Evolutionary conservation across 345 rosid genomes (phyloP).

Genomic region (Lenwebbia sp.): DNA sequence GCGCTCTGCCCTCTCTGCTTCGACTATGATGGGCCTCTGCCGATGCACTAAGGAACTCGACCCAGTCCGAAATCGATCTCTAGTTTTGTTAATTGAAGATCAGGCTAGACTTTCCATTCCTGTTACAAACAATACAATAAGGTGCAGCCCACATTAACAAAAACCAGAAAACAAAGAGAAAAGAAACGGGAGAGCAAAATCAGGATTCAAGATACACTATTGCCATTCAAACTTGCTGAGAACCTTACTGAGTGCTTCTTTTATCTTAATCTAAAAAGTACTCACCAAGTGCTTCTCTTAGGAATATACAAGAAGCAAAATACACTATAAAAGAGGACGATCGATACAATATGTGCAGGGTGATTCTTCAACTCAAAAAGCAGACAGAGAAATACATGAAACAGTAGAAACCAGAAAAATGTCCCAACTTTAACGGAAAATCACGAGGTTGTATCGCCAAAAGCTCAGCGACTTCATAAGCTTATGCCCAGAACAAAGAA

Average conservation of each 20-base stretch:
- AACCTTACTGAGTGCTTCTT: neutral
- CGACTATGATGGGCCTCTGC: too few species aligned
- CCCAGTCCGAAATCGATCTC: too few species aligned
- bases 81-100: neutral
- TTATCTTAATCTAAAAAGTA: neutral
- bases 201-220: neutral
- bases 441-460: too few species aligned
- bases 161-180: neutral
- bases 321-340: neutral
- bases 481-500: neutral
- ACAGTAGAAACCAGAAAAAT: neutral
- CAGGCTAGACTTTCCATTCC: neutral
- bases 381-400: neutral
- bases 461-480: neutral
- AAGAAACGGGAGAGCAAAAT: neutral
- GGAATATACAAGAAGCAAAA: neutral
- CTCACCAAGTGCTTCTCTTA: neutral
- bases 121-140: neutral
- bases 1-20: neutral
- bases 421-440: neutral
- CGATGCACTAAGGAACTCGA: neutral
- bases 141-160: neutral
- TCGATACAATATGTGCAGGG: neutral
- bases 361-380: neutral
- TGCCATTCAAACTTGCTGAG: neutral